phyloP scores from a whole-genome alignment of 2,329 filamentous ascomycete species.

The Claviceps paspali region DNA sequence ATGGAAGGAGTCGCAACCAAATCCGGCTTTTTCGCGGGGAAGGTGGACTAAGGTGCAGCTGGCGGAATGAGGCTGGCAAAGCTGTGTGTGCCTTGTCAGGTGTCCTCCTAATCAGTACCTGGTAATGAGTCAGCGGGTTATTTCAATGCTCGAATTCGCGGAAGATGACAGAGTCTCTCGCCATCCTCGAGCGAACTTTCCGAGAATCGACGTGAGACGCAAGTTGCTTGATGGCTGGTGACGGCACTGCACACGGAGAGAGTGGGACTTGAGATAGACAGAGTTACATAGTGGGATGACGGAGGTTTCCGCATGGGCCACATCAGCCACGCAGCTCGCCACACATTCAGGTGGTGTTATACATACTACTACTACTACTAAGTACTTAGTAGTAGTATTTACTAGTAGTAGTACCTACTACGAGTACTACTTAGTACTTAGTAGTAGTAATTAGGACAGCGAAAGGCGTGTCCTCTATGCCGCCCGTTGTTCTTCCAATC shows the following conservation, averaged over 20 bases:
- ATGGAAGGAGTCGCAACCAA: background rate
- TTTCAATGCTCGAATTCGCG: slow-evolving; percentile 6
- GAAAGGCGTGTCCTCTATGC: no score
- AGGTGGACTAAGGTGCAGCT: slow-evolving; percentile 3
- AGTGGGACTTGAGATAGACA: no score
- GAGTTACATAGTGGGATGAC: background rate
- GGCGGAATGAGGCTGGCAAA: slow-evolving; percentile 1
- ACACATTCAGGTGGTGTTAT: no score
- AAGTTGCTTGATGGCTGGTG: background rate
- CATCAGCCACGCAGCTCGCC: no score
- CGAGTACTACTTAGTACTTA: no score
- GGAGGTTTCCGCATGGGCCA: background rate
- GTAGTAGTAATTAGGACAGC: no score
- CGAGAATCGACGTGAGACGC: background rate
- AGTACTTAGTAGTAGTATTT: no score
- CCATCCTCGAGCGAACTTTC: slow-evolving; percentile 8
- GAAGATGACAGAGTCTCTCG: slow-evolving; percentile 8
- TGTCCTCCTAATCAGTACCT: no score
- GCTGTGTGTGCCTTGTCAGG: slow-evolving; percentile 1
- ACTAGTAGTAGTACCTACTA: no score
- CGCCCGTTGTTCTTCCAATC: no score
- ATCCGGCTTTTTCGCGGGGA: slow-evolving; percentile 4
- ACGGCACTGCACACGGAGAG: no score
- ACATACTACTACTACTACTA: no score
- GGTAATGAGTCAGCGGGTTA: background rate